Percentiles rank a stretch among this genome's conserved stretches.
phyloP scores from a whole-genome alignment of 2,329 filamentous ascomycete species.

The Ophiostoma ips region DNA sequence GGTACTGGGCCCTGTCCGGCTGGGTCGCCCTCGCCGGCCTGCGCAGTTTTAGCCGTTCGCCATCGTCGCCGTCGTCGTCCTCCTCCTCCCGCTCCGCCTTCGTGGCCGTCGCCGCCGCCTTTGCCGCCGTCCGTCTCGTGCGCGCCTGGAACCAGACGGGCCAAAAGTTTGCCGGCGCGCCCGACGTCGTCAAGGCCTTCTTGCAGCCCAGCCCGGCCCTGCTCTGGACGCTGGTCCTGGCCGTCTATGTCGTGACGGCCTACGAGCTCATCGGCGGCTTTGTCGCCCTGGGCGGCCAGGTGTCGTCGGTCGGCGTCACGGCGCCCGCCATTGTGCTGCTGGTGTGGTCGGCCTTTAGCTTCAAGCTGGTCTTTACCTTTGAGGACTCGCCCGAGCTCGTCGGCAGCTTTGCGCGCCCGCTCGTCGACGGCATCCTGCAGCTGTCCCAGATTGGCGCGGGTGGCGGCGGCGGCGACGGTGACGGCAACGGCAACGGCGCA shows the following conservation, averaged over 20 bases:
- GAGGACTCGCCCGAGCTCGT: constrained; percentile 81
- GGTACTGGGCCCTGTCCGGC: constrained; percentile 76
- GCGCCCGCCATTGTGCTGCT: constrained; percentile 24
- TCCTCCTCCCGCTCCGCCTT: no score
- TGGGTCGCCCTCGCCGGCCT: constrained; percentile 48
- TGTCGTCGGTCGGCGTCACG: constrained; percentile 27
- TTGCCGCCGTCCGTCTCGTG: constrained; percentile 50
- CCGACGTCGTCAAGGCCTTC: constrained; percentile 68
- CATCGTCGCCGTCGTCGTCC: background rate
- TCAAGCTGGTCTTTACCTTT: constrained; percentile 80
- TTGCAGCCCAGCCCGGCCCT: constrained; percentile 47
- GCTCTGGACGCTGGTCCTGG: constrained; percentile 61
- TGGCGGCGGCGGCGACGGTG: constrained; percentile 19
- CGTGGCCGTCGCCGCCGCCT: constrained; percentile 28
- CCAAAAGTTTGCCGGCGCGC: constrained; percentile 84
- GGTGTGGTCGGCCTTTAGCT: constrained; percentile 49
- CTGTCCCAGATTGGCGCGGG: constrained; percentile 16
- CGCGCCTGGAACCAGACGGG: constrained; percentile 93
- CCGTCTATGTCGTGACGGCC: constrained; percentile 51
- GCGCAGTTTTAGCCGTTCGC: constrained; percentile 28
- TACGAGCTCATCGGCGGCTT: constrained; percentile 30
- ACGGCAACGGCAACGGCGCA: constrained; percentile 21
- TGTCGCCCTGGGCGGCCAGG: constrained; percentile 22
- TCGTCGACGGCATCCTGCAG: constrained; percentile 25
- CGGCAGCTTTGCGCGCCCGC: constrained; percentile 24